Base-by-base conservation (phyloP, 768 basidiomycete genomes). In the Amanita exitialis region DNA sequence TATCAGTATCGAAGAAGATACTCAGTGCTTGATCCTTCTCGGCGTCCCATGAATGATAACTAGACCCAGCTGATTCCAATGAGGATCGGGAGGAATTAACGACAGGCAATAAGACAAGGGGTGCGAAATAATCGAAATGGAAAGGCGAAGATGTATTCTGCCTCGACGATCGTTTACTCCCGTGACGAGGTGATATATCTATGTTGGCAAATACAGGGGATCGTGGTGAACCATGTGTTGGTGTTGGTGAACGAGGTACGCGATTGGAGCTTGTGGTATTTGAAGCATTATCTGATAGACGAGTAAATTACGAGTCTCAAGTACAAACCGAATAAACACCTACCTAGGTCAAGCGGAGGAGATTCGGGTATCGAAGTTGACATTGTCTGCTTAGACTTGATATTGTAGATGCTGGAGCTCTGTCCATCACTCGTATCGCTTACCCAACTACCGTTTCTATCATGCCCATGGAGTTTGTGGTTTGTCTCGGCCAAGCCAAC, bases 21-120 rank as follows among this genome's bases (percentile, higher is more conserved):
- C 70, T 74, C 47, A 77, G 63, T 44, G 74, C 62, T 41, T 71
- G 71, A 54, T 83, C 79, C 52, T 76, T 76, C 25, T 82, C 79
- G 18, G 68, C 80, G 50, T 88, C 85, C 76, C 76, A 82, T 3
- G 88, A 88, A 61, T 90, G 88, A 63, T 87, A 91, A 64, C 90
- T 91, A 2, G 90, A 92, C 13, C 90, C 87, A 32, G 73, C 75
- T 8, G 88, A 90, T 53, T 82, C 86, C 18, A 91, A 66, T 5
- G 90, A 91, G 12, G 87, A 86, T 25, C 82, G 76, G 25, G 89
- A 90, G 6, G 86, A 85, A 55, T 82, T 90, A 13, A 75, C 76
- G 15, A 85, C 66, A 3, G 86, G 82, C 34, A 83, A 81, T 47
- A 90, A 75, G n/a, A 83, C 69, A 46, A 84, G 74, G 1, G 77